Conservation (phyloP, 805 yeast genomes). For the Yamadazyma endophytica region DNA sequence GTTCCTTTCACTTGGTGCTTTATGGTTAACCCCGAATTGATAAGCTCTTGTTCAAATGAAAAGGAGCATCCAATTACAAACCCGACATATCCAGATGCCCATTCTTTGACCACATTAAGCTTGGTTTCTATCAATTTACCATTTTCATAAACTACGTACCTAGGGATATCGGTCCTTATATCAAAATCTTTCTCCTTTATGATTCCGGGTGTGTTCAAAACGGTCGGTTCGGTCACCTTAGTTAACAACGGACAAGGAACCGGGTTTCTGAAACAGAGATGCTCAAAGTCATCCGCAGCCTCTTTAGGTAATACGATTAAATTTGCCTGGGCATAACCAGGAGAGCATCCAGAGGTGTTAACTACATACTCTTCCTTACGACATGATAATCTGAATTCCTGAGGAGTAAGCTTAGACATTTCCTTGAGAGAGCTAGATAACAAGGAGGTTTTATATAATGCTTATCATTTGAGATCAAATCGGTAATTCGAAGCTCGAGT, state of each 20-base stretch:
- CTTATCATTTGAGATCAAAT: no score
- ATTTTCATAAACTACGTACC: conserved; percentile 26
- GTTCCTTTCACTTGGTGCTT: conserved; percentile 13
- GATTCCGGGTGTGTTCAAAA: not conserved
- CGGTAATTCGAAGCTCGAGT: no score
- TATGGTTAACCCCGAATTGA: conserved; percentile 23
- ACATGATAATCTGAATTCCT: conserved; percentile 6
- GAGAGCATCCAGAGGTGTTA: conserved; percentile 13
- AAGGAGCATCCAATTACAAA: conserved; percentile 41
- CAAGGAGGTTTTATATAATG: no score
- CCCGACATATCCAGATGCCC: conserved; percentile 34
- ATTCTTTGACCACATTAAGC: conserved; percentile 21
- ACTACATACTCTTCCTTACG: conserved; percentile 2
- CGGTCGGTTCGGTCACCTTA: conserved; percentile 11
- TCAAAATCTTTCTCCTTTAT: conserved; percentile 15
- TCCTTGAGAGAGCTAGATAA: no score
- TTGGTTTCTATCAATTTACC: conserved; percentile 22
- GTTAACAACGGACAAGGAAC: conserved; percentile 37
- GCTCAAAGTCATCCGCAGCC: conserved; percentile 27
- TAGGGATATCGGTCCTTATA: conserved; percentile 30
- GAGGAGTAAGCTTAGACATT: no score
- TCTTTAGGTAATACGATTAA: conserved; percentile 29
- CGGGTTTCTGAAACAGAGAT: conserved; percentile 33
- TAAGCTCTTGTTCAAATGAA: conserved; percentile 34
- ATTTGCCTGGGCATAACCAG: conserved; percentile 36